phyloP scores from a whole-genome alignment of 805 yeast species.

The Zygotorulaspora chibaensis region DNA sequence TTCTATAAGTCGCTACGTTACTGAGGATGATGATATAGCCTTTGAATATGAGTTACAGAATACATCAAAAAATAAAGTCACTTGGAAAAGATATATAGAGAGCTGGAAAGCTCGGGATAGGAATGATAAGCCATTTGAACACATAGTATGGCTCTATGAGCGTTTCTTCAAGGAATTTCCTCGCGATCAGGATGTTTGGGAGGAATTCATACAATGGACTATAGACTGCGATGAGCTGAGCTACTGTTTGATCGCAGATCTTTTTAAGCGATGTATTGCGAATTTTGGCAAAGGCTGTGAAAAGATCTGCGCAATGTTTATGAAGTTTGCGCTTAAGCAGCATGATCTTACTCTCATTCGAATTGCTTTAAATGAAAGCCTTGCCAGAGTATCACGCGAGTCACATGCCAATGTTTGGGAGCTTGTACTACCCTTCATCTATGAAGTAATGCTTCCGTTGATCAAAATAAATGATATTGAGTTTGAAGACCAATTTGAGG shows the following conservation, averaged over 20 bases:
- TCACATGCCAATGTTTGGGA: conserved; percentile 28
- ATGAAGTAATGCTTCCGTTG: conserved; percentile 17
- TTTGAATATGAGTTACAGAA: conserved; percentile 44
- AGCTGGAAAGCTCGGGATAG: conserved; percentile 28
- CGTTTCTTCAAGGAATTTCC: conserved; percentile 36
- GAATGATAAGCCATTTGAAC: conserved; percentile 13
- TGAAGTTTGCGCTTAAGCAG: conserved; percentile 43
- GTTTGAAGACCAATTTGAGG: conserved; percentile 13
- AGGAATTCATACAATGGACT: conserved; percentile 40
- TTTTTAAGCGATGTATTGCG: conserved; percentile 35
- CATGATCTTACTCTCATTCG: conserved; percentile 32
- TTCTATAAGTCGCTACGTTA: conserved; percentile 14
- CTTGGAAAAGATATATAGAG: conserved; percentile 46
- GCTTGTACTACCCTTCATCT: conserved; percentile 18
- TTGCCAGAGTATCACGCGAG: conserved; percentile 14
- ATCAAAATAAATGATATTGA: conserved; percentile 10
- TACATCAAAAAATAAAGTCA: conserved; percentile 32
- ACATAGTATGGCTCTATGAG: conserved; percentile 31
- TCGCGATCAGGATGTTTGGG: conserved; percentile 21
- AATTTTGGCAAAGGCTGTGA: conserved; percentile 32
- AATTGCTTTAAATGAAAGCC: conserved; percentile 28
- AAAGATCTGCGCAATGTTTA: conserved; percentile 51
- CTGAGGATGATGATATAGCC: conserved; percentile 37
- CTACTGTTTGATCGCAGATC: not conserved
- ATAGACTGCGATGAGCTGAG: conserved; percentile 1